Evolutionary conservation across 2,329 filamentous ascomycete species (phyloP).

Genomic region (Penicillium sp.): DNA sequence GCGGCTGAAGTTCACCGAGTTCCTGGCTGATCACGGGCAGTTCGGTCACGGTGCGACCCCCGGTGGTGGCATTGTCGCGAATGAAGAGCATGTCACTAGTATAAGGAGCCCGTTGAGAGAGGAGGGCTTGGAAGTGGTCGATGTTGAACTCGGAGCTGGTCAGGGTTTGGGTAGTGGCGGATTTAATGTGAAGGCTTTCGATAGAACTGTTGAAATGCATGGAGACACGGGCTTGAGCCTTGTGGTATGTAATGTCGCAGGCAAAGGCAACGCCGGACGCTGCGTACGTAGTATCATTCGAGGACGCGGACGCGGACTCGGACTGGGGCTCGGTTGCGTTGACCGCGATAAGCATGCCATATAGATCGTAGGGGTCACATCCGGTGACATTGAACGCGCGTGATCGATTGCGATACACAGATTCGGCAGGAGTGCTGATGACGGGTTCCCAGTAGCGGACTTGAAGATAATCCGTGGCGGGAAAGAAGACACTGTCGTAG

Average conservation of each 20-base stretch:
- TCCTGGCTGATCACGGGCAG: constrained; percentile 42
- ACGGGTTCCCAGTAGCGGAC: constrained; percentile 45
- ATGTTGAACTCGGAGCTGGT: constrained; percentile 37
- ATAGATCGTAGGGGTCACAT: constrained; percentile 41
- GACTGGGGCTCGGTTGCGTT: constrained; percentile 32
- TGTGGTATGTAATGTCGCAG: constrained; percentile 39
- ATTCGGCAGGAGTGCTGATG: constrained; percentile 21
- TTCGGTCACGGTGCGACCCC: constrained; percentile 37
- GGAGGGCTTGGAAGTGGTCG: constrained; percentile 39
- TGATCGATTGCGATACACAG: constrained; percentile 19
- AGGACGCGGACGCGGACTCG: neutral
- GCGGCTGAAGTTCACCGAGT: constrained; percentile 38
- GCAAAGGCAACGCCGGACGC: constrained; percentile 40
- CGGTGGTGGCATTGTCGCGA: constrained; percentile 36
- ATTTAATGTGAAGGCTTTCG: constrained; percentile 31
- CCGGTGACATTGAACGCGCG: constrained; percentile 35
- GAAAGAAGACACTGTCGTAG: constrained; percentile 40
- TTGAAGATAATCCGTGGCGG: constrained; percentile 39
- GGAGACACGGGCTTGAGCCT: constrained; percentile 36
- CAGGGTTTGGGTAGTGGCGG: constrained; percentile 28
- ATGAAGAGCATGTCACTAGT: constrained; percentile 45
- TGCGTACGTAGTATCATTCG: constrained; percentile 25
- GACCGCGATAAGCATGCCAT: constrained; percentile 41
- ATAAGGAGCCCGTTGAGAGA: constrained; percentile 40
- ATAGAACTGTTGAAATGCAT: constrained; percentile 47